These are phyloP conservation scores for Pseudoperonospora humuli DNA, from an alignment of 352 stramenopile genomes.

Conservation along the genomic window DNA sequence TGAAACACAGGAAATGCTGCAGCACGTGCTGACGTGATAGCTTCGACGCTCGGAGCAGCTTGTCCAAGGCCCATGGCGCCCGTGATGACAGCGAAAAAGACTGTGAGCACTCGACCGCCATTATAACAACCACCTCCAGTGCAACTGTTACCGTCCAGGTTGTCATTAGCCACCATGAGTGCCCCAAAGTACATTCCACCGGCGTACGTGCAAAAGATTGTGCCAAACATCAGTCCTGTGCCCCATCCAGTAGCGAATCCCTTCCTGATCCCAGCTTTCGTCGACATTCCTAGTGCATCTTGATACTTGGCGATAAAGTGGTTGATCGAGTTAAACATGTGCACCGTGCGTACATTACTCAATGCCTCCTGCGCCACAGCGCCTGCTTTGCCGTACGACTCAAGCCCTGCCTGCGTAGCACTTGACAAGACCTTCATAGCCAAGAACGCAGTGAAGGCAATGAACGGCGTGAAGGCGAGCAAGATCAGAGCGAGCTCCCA, in stretches of 20 bases:
- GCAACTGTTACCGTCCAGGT: constrained; percentile 36
- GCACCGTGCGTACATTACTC: constrained; percentile 65
- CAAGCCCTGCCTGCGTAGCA: constrained; percentile 38
- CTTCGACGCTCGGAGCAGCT: constrained; percentile 50
- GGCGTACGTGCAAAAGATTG: constrained; percentile 64
- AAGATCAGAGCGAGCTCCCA: constrained; percentile 66
- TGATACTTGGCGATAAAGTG: constrained; percentile 61
- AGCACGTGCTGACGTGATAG: constrained; percentile 43
- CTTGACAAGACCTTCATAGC: constrained; percentile 42
- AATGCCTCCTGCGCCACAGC: constrained; percentile 66
- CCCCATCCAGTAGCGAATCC: constrained; percentile 44
- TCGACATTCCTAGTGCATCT: constrained; percentile 32
- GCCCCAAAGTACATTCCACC: constrained; percentile 75
- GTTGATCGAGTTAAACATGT: constrained; percentile 67
- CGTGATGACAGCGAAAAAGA: constrained; percentile 71
- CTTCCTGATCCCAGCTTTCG: constrained; percentile 38
- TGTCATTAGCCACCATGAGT: constrained; percentile 53
- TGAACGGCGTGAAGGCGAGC: constrained; percentile 53
- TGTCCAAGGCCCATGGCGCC: constrained; percentile 67
- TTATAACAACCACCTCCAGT: constrained; percentile 40
- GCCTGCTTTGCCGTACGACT: constrained; percentile 59
- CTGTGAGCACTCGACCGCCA: constrained; percentile 52
- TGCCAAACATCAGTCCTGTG: constrained; percentile 60
- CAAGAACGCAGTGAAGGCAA: constrained; percentile 42
- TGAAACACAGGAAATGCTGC: constrained; percentile 58